Evolutionary conservation across 495 filamentous ascomycete species (phyloP).

Genomic region (Penicillium egyptiacum): DNA sequence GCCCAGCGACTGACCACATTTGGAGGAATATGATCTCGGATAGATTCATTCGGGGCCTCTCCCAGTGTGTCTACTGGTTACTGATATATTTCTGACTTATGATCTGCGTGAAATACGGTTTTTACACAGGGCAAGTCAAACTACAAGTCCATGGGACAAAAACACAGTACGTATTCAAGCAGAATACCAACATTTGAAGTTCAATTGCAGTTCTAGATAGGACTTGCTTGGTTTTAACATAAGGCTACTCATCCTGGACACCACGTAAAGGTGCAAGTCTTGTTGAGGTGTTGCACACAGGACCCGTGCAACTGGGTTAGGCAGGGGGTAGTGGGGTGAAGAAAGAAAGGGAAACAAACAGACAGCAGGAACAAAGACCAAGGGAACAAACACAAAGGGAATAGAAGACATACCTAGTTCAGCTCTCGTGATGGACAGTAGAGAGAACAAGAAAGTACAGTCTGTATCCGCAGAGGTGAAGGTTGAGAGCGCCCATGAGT

Average conservation of each 20-base stretch:
- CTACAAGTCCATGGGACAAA: no score
- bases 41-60: no score
- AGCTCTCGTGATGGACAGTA: neutral
- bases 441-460: neutral
- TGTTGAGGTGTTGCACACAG: neutral
- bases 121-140: no score
- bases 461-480: neutral
- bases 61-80: no score
- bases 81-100: no score
- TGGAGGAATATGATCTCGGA: no score
- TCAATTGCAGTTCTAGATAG: neutral
- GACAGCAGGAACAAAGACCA: neutral
- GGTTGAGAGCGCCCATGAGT: no score
- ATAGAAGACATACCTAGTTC: no score
- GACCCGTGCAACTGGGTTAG: neutral
- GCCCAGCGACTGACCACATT: no score
- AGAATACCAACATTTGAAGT: neutral
- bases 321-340: neutral
- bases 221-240: neutral
- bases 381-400: no score
- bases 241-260: neutral
- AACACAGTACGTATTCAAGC: neutral
- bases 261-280: slow-evolving; percentile 6
- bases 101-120: no score
- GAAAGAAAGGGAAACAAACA: neutral